Evolutionary conservation across 257 asterid species (phyloP), one percentile per base, ranked within the genome.

Genomic region (Nicotiana paniculata): DNA sequence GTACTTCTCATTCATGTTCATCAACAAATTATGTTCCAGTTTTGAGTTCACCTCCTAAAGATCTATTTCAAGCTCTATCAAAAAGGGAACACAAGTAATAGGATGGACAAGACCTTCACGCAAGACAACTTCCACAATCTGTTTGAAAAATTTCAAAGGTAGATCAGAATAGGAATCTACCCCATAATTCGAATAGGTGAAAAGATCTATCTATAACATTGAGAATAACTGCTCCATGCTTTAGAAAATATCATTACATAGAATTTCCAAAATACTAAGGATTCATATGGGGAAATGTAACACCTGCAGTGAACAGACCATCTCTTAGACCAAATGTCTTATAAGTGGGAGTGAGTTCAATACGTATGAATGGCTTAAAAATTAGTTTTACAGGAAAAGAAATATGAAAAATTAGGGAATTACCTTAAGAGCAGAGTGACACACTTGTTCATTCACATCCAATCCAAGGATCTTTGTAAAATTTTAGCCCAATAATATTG

Each of bases 31-130:
- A n/a, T n/a, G n/a, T n/a, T n/a, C n/a, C n/a, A n/a, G n/a, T n/a
- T n/a, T n/a, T n/a, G 93, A 88, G 77, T 96, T 96, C 63, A 72
- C 88, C 84, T 92, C 98, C 81, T 88, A 82, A 4, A 97, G 98
- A 90, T 96, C 99, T 69, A 98, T 93, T 92, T 92, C 99, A 82
- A 96, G 99, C 54, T 98, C 98, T 85, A 96, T 93, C 86, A 96
- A 97, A 88, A 92, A 84, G 26, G 99, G 98, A 77, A 96, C 98
- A 67, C 99, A 94, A 66, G 93, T n/a, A n/a, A n/a, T n/a, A n/a
- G n/a, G n/a, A n/a, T n/a, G n/a, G n/a, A n/a, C n/a, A n/a, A n/a
- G n/a, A 86, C 99, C 99, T 87, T 96, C 98, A 77, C 98, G 99
- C 86, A 96, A 88, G 81, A 93, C 99, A 85, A 96, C 89, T 84